Base-by-base conservation (phyloP, 2,329 filamentous ascomycete genomes). In the Emmonsia crescens region DNA sequence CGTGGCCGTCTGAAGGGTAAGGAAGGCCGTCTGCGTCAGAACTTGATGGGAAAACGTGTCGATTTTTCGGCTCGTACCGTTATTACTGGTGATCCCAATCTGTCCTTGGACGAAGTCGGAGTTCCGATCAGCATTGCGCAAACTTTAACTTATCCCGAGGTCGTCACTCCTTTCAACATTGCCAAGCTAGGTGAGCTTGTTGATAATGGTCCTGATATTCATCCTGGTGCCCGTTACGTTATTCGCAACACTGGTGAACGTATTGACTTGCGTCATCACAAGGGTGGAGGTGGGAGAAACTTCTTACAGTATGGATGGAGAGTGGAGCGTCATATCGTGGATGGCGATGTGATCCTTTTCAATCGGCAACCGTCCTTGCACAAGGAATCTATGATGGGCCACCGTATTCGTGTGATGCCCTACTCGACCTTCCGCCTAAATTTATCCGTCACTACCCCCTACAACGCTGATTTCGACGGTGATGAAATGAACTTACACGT, bases 401-500 rank as follows among this genome's bases (percentile, higher is more conserved):
- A 99, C 77, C 87, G 91, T 69, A 94, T 99, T 65, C 88, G 88
- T 64, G 94, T 99, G 64, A 97, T 99, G 92, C 94, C 94, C 2
- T 99, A 96, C 76, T 99, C 94, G 5, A 99, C 94, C 1, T 99
- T 99, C 81, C 88, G 94, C 66, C 83, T 99, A 55, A 99, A 99
- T 72, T 77, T 99, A 68, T 99, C 94, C 0, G 94, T 99, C 71
- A 99, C 95, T 0, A 96, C 92, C 33, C 94, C 94, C 0, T 99
- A 99, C 82, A 99, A 99, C 79, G 94, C 94, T 69, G 94, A 99
- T 89, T 99, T 99, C 78, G 94, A 99, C 72, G 94, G 94, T 78
- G 94, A 99, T 75, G 94, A 99, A 77, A 99, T 99, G 94, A 99
- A 99, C 74, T 85, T 99, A 78, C 94, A 99, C 83, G 95, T 99